These are phyloP conservation scores for Epichloe elymi DNA, from an alignment of 2,329 filamentous ascomycete genomes.

Conservation along the genomic window DNA sequence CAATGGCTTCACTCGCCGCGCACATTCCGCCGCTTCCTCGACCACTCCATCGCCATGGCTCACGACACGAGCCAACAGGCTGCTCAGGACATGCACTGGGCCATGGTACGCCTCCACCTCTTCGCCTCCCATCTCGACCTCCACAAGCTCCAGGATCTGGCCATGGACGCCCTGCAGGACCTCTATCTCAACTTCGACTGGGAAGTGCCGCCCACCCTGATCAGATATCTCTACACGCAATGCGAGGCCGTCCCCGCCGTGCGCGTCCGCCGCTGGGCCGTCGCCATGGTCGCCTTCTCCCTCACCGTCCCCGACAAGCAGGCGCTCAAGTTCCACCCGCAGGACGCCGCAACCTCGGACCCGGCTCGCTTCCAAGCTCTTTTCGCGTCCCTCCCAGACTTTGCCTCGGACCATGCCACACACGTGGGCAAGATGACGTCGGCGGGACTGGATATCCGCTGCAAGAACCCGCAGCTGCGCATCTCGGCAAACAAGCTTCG, in stretches of 20 bases:
- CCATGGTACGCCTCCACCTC: constrained; percentile 41
- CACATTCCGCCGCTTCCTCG: constrained; percentile 30
- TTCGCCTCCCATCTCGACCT: constrained; percentile 41
- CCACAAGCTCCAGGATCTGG: constrained; percentile 37
- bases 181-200: constrained; percentile 45
- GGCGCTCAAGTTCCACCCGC: constrained; percentile 15
- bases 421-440: constrained; percentile 39
- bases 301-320: constrained; percentile 23
- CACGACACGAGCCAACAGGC: constrained; percentile 16
- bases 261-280: constrained; percentile 44
- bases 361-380: constrained; percentile 28
- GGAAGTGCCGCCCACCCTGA: constrained; percentile 39
- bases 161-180: constrained; percentile 47
- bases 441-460: constrained; percentile 35
- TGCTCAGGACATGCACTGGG: constrained; percentile 37
- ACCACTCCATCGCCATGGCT: constrained; percentile 23
- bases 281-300: constrained; percentile 47
- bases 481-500: too few relatives aligned
- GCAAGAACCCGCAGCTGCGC: constrained; percentile 35
- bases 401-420: constrained; percentile 35
- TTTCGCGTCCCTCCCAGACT: constrained; percentile 30
- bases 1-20: constrained; percentile 36
- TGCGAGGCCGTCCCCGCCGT: constrained; percentile 35
- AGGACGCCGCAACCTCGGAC: constrained; percentile 15
- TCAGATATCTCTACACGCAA: constrained; percentile 40